phyloP scores from a whole-genome alignment of 768 basidiomycete species.

The Coprinellus aureogranulatus region DNA sequence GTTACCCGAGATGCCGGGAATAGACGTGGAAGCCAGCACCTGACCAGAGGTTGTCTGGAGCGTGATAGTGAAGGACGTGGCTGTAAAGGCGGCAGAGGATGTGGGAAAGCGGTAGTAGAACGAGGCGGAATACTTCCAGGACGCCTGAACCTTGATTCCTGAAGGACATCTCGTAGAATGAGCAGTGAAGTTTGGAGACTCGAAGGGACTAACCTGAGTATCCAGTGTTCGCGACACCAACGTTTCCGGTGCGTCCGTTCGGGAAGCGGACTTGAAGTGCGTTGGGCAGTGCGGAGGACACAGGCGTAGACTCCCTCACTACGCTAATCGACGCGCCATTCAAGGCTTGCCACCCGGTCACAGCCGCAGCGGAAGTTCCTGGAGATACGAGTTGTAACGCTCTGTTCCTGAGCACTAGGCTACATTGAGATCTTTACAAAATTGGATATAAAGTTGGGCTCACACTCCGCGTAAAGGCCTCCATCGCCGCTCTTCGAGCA shows the following conservation, averaged over 20 bases:
- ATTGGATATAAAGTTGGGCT: constrained; percentile 17
- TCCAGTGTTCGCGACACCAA: constrained; percentile 59
- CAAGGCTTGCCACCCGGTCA: constrained; percentile 52
- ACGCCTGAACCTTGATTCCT: constrained; percentile 56
- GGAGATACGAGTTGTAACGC: constrained; percentile 58
- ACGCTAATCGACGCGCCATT: constrained; percentile 49
- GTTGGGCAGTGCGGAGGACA: constrained; percentile 63
- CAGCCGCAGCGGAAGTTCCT: constrained; percentile 44
- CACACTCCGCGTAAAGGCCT: constrained; percentile 64
- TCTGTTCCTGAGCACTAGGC: constrained; percentile 68
- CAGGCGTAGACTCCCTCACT: constrained; percentile 46
- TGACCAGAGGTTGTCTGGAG: constrained; percentile 45
- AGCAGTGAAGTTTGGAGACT: not conserved
- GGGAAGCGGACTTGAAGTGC: constrained; percentile 53
- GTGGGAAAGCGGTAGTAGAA: constrained; percentile 57
- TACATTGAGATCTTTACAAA: too few relatives aligned
- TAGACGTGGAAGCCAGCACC: constrained; percentile 39
- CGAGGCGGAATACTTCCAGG: constrained; percentile 56
- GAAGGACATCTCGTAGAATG: not conserved
- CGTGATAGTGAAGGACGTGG: constrained; percentile 36
- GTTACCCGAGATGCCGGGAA: constrained; percentile 35
- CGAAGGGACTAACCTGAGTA: constrained; percentile 43
- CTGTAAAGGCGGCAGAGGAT: constrained; percentile 35
- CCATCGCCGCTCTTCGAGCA: constrained; percentile 58
- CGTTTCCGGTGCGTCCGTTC: constrained; percentile 31